Evolutionary conservation across 495 filamentous ascomycete genomes (phyloP).

Genomic region (Cercophora samala): DNA sequence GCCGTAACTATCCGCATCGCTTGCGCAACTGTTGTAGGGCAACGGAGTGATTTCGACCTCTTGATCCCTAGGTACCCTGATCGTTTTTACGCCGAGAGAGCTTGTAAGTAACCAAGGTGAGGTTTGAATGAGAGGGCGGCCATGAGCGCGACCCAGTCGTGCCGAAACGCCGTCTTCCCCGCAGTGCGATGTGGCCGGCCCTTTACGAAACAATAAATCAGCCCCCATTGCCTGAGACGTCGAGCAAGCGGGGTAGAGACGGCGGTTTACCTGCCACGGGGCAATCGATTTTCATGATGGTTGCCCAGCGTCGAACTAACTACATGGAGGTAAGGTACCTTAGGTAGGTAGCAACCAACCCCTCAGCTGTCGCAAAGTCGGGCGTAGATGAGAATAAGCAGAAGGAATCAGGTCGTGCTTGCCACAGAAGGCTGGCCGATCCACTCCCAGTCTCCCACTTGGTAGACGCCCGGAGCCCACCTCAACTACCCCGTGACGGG

Average conservation of each 20-base stretch:
- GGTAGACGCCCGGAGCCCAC: neutral
- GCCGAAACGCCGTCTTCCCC: neutral
- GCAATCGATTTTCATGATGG: neutral
- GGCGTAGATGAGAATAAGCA: neutral
- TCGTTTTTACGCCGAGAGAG: neutral
- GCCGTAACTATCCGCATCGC: neutral
- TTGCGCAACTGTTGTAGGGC: neutral
- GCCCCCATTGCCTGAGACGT: neutral
- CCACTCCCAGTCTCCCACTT: neutral
- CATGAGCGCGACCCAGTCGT: neutral
- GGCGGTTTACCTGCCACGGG: neutral
- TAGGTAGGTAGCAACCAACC: neutral
- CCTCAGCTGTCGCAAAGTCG: neutral
- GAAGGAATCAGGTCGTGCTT: neutral
- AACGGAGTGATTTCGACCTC: neutral
- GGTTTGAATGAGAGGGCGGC: neutral
- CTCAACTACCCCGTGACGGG: no score
- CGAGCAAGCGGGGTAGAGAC: neutral
- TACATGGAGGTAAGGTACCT: neutral
- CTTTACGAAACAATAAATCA: neutral
- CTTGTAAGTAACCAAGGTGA: neutral
- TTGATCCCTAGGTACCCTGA: neutral
- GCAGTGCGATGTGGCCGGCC: neutral
- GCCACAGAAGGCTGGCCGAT: neutral
- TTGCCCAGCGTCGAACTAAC: neutral